These are phyloP conservation scores for Syncephalastrum contaminatum DNA, from an alignment of 371 early-diverging fungal genomes.

Conservation along the genomic window DNA sequence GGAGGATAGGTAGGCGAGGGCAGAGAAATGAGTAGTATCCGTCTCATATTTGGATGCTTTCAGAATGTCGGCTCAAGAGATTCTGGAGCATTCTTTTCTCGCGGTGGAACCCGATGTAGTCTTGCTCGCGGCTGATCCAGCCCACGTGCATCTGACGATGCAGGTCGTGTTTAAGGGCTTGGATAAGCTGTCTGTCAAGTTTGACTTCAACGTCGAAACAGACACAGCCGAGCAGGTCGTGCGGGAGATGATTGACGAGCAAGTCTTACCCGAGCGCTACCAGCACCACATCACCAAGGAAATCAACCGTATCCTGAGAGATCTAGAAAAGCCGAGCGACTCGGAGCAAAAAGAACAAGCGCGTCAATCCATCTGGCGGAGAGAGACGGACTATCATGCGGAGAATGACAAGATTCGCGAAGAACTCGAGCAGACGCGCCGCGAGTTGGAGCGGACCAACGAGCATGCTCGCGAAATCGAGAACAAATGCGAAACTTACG, in stretches of 20 bases:
- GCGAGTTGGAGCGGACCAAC: slow-evolving; percentile 22
- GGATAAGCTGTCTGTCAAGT: slow-evolving; percentile 85
- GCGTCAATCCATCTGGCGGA: slow-evolving; percentile 51
- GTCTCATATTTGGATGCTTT: not conserved
- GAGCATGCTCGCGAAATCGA: slow-evolving; percentile 34
- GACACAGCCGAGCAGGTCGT: slow-evolving; percentile 94
- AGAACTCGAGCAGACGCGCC: slow-evolving; percentile 38
- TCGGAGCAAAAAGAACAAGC: slow-evolving; percentile 34
- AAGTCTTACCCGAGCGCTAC: slow-evolving; percentile 74
- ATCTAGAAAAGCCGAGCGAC: slow-evolving; percentile 55
- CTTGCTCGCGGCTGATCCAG: slow-evolving; percentile 58
- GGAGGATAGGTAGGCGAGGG: slow-evolving; percentile 41
- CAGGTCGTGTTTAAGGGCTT: slow-evolving; percentile 86
- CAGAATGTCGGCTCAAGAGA: slow-evolving; percentile 75
- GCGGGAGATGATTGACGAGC: slow-evolving; percentile 89
- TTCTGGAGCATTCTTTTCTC: slow-evolving; percentile 84
- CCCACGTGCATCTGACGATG: slow-evolving; percentile 70
- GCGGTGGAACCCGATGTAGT: slow-evolving; percentile 72
- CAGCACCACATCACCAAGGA: slow-evolving; percentile 82
- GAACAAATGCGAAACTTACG: slow-evolving; percentile 32
- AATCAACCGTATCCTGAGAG: slow-evolving; percentile 83
- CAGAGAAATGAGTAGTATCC: not conserved
- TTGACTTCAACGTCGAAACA: slow-evolving; percentile 84
- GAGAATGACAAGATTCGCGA: slow-evolving; percentile 35
- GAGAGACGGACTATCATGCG: slow-evolving; percentile 45